These are phyloP conservation scores for Vitellaria paradoxa DNA, from an alignment of 179 eudicot species.

Conservation along the genomic window DNA sequence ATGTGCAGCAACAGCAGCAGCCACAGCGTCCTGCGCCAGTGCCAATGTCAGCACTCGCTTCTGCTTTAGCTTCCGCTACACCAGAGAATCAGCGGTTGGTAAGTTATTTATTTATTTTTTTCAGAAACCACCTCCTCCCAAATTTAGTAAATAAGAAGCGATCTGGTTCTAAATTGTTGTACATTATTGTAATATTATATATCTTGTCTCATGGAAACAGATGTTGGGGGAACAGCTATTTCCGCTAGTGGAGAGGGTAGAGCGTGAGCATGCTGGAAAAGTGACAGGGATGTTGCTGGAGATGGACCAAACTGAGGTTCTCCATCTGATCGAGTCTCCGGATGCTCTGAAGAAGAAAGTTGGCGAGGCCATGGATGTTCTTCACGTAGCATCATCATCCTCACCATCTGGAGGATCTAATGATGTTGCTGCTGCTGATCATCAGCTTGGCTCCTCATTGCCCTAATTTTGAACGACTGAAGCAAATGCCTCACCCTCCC, in stretches of 20 bases:
- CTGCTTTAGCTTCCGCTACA: constrained; percentile 48
- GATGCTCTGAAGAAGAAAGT: constrained; percentile 64
- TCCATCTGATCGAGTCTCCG: constrained; percentile 66
- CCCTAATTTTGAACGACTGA: no score
- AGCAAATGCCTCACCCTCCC: no score
- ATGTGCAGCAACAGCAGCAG: neutral
- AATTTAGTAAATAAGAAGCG: no score
- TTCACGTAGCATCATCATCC: constrained; percentile 23
- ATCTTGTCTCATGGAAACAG: constrained; percentile 26
- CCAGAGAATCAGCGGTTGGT: constrained; percentile 55
- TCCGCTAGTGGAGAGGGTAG: constrained; percentile 53
- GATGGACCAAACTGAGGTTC: constrained; percentile 75
- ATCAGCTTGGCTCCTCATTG: constrained; percentile 19
- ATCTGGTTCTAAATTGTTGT: neutral
- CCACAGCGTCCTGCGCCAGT: constrained; percentile 25
- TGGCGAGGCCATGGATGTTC: constrained; percentile 44
- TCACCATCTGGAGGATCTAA: no score
- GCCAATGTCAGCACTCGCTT: constrained; percentile 38
- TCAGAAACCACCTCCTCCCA: no score
- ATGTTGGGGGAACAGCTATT: constrained; percentile 60
- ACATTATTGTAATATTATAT: neutral
- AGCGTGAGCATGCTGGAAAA: constrained; percentile 50
- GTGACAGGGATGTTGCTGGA: constrained; percentile 63
- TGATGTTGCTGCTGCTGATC: constrained; percentile 22
- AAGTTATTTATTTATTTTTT: constrained; percentile 9